A percentile compares a stretch with the other conserved stretches of the same genome.
Conservation (phyloP, 2,329 filamentous ascomycete species). For the Thermochaetoides dissita region DNA sequence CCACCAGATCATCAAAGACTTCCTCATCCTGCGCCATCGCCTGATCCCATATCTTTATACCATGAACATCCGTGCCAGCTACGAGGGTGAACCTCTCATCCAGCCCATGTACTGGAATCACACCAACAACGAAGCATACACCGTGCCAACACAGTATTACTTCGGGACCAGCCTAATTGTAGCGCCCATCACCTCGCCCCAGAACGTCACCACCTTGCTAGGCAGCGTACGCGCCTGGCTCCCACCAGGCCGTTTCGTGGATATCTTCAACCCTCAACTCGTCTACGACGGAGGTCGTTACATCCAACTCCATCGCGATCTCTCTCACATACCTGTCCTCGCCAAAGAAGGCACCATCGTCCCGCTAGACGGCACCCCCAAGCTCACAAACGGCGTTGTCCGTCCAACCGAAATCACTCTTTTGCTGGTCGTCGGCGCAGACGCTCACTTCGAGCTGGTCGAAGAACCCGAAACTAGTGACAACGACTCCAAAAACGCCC, state of each 20-base stretch:
- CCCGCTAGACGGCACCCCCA: conserved; percentile 32
- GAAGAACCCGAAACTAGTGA: conserved; percentile 26
- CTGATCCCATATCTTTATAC: conserved; percentile 48
- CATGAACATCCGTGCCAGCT: conserved; percentile 34
- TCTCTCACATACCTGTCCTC: conserved; percentile 38
- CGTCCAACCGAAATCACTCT: conserved; percentile 36
- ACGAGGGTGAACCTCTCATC: conserved; percentile 35
- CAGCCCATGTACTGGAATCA: conserved; percentile 52
- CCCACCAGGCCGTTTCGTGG: conserved; percentile 38
- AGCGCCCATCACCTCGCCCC: conserved; percentile 39
- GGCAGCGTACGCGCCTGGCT: conserved; percentile 41
- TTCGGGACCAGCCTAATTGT: conserved; percentile 45
- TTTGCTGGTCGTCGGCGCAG: conserved; percentile 30
- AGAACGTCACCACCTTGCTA: conserved; percentile 30
- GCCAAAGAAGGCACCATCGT: conserved; percentile 43
- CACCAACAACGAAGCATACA: conserved; percentile 38
- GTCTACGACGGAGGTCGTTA: conserved; percentile 43
- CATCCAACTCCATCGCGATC: conserved; percentile 34
- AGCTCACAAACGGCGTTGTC: conserved; percentile 31
- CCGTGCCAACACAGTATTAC: conserved; percentile 41
- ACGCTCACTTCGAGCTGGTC: conserved; percentile 33
- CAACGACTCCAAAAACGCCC: not conserved
- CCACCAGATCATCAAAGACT: conserved; percentile 31
- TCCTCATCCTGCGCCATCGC: conserved; percentile 40
- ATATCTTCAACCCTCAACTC: conserved; percentile 39